Evolutionary conservation across 495 filamentous ascomycete species (phyloP).

Genomic region (Aspergillus panamensis): DNA sequence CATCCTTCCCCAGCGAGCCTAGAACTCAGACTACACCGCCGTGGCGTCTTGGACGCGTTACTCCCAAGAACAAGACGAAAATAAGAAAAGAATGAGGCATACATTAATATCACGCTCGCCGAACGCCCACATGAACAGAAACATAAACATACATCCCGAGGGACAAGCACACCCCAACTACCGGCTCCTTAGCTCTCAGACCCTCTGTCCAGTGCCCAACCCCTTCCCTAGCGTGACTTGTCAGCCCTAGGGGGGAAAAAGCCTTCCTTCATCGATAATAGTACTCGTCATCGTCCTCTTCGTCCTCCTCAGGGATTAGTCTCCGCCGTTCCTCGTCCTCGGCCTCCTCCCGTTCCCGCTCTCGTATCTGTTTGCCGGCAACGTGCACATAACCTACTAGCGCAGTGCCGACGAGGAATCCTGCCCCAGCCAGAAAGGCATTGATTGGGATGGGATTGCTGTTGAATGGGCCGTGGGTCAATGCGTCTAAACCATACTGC

Average conservation of each 20-base stretch:
- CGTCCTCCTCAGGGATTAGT: constrained; percentile 34
- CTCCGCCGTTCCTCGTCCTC: constrained; percentile 33
- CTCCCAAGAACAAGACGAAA: neutral
- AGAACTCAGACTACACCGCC: too few species aligned
- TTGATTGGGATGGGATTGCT: constrained; percentile 81
- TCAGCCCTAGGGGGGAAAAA: neutral
- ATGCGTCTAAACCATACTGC: constrained; percentile 73
- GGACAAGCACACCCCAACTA: neutral
- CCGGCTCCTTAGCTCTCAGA: neutral
- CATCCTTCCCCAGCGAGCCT: too few species aligned
- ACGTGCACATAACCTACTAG: constrained; percentile 57
- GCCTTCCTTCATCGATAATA: neutral
- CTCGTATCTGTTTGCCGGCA: constrained; percentile 25
- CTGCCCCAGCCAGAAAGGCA: constrained; percentile 56
- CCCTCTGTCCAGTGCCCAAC: neutral
- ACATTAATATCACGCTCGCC: neutral
- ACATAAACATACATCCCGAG: neutral
- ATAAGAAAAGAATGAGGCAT: neutral
- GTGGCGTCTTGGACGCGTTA: too few species aligned
- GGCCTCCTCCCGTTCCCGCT: constrained; percentile 15
- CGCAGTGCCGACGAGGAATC: constrained; percentile 57
- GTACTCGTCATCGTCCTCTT: constrained; percentile 27
- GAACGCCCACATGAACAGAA: neutral
- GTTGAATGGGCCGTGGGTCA: constrained; percentile 70
- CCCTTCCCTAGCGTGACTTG: neutral